A percentile compares a stretch with the other conserved stretches of the same genome.
These are phyloP conservation scores for Sclerotinia trifoliorum DNA, from an alignment of 2,329 filamentous ascomycete species.

Conservation along the genomic window DNA sequence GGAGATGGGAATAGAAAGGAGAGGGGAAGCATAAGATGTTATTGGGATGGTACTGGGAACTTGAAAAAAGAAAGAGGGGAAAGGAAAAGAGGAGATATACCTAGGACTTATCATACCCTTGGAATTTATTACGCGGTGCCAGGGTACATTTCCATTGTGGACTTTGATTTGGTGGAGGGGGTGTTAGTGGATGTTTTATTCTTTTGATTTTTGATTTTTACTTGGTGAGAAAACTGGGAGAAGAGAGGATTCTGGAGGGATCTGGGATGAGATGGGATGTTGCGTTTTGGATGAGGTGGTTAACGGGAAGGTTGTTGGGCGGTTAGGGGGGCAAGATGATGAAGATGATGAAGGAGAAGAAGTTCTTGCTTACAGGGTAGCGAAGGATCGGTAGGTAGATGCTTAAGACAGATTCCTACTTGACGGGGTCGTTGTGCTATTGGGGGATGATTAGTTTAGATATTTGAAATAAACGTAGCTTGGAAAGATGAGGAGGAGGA, in stretches of 20 bases:
- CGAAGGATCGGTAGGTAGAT: slow-evolving; percentile 57
- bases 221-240: too few relatives aligned
- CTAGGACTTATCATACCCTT: slow-evolving; percentile 84
- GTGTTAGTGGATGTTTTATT: slow-evolving; percentile 14
- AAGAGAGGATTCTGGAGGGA: not conserved
- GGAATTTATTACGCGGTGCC: slow-evolving; percentile 89
- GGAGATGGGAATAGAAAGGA: not conserved
- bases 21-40: too few relatives aligned
- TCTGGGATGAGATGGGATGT: not conserved
- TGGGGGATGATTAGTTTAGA: not conserved
- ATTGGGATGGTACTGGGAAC: not conserved
- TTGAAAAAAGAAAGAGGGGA: not conserved
- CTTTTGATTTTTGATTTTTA: too few relatives aligned
- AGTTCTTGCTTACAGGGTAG: too few relatives aligned
- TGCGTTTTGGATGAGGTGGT: not conserved
- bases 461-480: too few relatives aligned
- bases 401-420: slow-evolving; percentile 86
- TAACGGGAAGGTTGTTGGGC: too few relatives aligned
- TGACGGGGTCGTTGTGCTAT: slow-evolving; percentile 73
- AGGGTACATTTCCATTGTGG: slow-evolving; percentile 79
- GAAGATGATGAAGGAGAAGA: too few relatives aligned
- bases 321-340: too few relatives aligned
- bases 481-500: too few relatives aligned
- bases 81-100: slow-evolving; percentile 45
- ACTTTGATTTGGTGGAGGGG: slow-evolving; percentile 62